These are phyloP conservation scores for Rhizopogon vinicolor DNA, from an alignment of 768 basidiomycete genomes.

Conservation along the genomic window DNA sequence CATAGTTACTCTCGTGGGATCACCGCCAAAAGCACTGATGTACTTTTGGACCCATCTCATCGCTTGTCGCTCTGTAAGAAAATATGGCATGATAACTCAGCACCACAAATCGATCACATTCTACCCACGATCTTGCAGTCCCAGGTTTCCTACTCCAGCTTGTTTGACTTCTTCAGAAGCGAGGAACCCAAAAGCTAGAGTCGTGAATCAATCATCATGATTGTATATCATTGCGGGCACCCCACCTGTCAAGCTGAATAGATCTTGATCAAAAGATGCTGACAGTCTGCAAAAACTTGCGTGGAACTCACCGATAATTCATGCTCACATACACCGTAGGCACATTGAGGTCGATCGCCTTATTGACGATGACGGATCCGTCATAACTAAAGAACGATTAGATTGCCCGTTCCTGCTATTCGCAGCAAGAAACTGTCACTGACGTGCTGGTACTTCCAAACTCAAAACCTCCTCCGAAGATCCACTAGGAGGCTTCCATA, in stretches of 20 bases:
- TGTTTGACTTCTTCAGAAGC: constrained; percentile 46
- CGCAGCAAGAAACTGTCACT: neutral
- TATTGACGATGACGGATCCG: constrained; percentile 24
- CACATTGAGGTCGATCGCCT: constrained; percentile 24
- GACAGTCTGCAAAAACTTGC: too few relatives aligned
- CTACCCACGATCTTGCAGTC: constrained; percentile 63
- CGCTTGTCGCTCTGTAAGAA: constrained; percentile 45
- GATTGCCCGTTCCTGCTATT: neutral
- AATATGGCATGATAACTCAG: neutral
- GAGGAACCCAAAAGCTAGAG: constrained; percentile 46
- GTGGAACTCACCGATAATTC: constrained; percentile 22
- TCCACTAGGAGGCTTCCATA: constrained; percentile 19
- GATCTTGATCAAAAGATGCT: neutral
- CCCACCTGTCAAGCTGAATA: constrained; percentile 11
- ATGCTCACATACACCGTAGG: constrained; percentile 36
- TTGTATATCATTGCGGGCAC: neutral
- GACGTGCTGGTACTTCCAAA: constrained; percentile 17
- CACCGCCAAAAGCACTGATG: constrained; percentile 60
- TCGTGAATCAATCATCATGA: neutral
- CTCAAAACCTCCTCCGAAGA: constrained; percentile 33
- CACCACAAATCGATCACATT: neutral
- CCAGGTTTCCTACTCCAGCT: constrained; percentile 55
- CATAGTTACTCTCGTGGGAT: constrained; percentile 57
- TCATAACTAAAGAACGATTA: neutral
- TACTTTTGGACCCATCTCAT: constrained; percentile 66